Conservation (phyloP, 345 rosid species). For the Cardamine occulta region DNA sequence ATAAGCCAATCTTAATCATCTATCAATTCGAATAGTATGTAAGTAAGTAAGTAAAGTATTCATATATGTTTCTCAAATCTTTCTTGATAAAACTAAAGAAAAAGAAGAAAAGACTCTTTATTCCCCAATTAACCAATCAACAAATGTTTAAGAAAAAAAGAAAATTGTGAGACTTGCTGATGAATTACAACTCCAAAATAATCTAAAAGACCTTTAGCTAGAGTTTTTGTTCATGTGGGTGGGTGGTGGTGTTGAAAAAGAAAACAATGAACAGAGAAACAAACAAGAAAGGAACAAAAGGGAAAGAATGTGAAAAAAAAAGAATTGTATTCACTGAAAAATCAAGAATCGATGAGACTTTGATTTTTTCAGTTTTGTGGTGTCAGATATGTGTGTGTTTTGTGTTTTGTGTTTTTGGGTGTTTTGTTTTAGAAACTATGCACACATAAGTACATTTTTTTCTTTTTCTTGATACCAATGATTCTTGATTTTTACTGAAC, state of each 20-base stretch:
- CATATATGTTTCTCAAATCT: conserved; percentile 14
- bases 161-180: conserved; percentile 41
- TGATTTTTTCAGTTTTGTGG: conserved; percentile 24
- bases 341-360: conserved; percentile 24
- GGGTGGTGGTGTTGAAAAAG: conserved; percentile 32
- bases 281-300: conserved; percentile 31
- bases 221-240: conserved; percentile 41
- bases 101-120: conserved; percentile 31
- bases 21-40: conserved; percentile 10
- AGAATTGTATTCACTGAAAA: conserved; percentile 40
- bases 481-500: conserved; percentile 50
- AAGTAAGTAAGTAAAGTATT: not conserved
- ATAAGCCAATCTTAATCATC: conserved; percentile 21
- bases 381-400: conserved; percentile 45
- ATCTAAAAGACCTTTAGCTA: conserved; percentile 41
- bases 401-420: conserved; percentile 27
- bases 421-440: conserved; percentile 49
- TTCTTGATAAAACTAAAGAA: conserved; percentile 11
- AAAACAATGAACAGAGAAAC: conserved; percentile 38
- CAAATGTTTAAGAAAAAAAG: conserved; percentile 34
- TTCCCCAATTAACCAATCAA: conserved; percentile 49
- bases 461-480: conserved; percentile 20
- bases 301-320: conserved; percentile 38
- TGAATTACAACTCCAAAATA: conserved; percentile 44
- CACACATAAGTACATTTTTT: conserved; percentile 48